Evolutionary conservation across 495 filamentous ascomycete genomes (phyloP).

Genomic region (Penicillium canescens): DNA sequence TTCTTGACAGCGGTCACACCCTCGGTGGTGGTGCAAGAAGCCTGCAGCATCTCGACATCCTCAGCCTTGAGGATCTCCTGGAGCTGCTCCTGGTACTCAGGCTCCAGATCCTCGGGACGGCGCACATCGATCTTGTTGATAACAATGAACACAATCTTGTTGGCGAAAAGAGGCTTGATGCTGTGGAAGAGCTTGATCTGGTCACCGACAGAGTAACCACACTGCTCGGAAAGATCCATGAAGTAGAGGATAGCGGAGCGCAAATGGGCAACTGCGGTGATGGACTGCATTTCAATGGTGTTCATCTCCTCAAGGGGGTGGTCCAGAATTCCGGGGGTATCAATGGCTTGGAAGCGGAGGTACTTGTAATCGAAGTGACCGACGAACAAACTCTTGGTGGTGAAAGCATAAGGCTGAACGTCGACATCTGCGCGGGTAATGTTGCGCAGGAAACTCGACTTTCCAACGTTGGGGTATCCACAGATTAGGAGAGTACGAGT

Average conservation of each 20-base stretch:
- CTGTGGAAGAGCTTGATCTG: conserved; percentile 92
- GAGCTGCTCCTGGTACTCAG: conserved; percentile 73
- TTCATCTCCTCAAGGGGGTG: conserved; percentile 99
- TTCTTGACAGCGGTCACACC: conserved; percentile 95
- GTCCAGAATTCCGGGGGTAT: conserved; percentile 91
- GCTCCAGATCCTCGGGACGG: conserved; percentile 83
- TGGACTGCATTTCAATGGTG: conserved; percentile 98
- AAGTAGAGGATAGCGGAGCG: conserved; percentile 95
- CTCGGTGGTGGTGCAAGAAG: conserved; percentile 93
- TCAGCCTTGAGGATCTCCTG: conserved; percentile 77
- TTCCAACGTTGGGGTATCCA: conserved; percentile 97
- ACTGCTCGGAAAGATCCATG: conserved; percentile 97
- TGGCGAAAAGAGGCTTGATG: conserved; percentile 94
- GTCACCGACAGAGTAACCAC: conserved; percentile 87
- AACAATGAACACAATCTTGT: conserved; percentile 94
- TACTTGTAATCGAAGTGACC: conserved; percentile 99
- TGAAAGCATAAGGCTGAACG: conserved; percentile 98
- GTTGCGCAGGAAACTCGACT: conserved; percentile 89
- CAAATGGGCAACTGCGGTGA: conserved; percentile 95
- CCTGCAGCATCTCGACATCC: conserved; percentile 86
- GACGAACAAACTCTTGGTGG: conserved; percentile 95
- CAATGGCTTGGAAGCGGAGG: conserved; percentile 87
- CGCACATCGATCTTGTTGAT: conserved; percentile 98
- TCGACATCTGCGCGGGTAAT: conserved; percentile 96
- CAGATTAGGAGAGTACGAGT: conserved; percentile 93